These are phyloP conservation scores for Exserohilum rostratum DNA, from an alignment of 2,329 filamentous ascomycete species.

Conservation along the genomic window DNA sequence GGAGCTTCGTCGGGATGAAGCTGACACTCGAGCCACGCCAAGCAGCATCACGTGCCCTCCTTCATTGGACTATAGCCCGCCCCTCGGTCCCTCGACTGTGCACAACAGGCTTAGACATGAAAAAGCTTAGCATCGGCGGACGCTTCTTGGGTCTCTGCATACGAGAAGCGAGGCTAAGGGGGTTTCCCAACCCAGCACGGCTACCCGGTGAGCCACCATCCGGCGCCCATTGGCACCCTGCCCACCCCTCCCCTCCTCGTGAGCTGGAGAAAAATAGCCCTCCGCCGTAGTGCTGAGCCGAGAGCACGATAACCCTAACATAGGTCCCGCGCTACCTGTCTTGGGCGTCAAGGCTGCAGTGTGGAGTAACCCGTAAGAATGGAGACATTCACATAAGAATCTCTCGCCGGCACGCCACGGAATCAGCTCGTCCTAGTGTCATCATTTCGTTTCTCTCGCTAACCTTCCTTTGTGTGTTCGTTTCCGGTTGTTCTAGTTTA, in stretches of 20 bases:
- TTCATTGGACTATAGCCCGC: not conserved
- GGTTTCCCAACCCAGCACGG: slow-evolving; percentile 10
- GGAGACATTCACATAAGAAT: slow-evolving; percentile 11
- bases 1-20: slow-evolving; percentile 2
- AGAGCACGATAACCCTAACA: not conserved
- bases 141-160: not conserved
- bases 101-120: not conserved
- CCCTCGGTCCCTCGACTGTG: not conserved
- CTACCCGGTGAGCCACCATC: slow-evolving; percentile 18
- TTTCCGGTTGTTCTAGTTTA: not conserved
- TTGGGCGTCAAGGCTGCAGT: not conserved
- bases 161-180: slow-evolving; percentile 1
- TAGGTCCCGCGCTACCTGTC: slow-evolving; percentile 6
- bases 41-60: slow-evolving; percentile 2
- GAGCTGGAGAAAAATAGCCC: not conserved
- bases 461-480: not conserved
- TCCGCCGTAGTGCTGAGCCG: not conserved
- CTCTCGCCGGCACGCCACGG: not conserved
- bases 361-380: slow-evolving; percentile 5
- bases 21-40: not conserved
- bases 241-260: slow-evolving; percentile 4
- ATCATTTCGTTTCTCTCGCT: not conserved
- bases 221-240: slow-evolving; percentile 10
- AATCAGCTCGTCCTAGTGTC: not conserved
- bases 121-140: not conserved